Percentiles rank a stretch among this genome's conserved stretches.
Evolutionary conservation across 768 basidiomycete species (phyloP).

Genomic region (Pulveroboletus sp.): DNA sequence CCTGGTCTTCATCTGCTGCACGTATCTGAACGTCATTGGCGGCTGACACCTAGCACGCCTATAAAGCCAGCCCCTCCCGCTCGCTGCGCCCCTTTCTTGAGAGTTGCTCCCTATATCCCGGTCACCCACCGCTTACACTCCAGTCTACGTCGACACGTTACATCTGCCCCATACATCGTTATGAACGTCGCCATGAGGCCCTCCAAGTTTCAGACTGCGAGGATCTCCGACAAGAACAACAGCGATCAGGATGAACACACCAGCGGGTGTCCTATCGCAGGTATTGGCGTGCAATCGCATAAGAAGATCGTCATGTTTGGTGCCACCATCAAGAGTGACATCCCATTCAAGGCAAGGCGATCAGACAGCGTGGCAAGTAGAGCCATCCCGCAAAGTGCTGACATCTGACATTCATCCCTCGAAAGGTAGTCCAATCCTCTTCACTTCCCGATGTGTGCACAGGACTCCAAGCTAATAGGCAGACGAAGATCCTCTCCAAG

Average conservation of each 20-base stretch:
- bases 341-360: background rate
- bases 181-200: background rate
- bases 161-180: background rate
- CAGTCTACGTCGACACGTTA: background rate
- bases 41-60: conserved; percentile 6
- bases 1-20: background rate
- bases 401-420: background rate
- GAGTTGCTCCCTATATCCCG: background rate
- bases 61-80: background rate
- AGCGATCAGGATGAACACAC: background rate
- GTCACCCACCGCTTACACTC: no score
- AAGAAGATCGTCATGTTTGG: background rate
- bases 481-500: conserved; percentile 1
- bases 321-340: background rate
- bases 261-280: background rate
- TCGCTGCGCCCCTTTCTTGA: background rate
- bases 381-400: background rate
- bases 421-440: background rate
- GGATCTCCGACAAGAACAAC: background rate
- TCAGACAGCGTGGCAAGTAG: background rate
- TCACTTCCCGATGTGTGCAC: background rate
- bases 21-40: background rate
- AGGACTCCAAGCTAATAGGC: background rate
- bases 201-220: background rate
- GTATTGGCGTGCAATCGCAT: background rate